Evolutionary conservation across 2,329 filamentous ascomycete species (phyloP).

Genomic region (Fusarium pseudocircinatum): DNA sequence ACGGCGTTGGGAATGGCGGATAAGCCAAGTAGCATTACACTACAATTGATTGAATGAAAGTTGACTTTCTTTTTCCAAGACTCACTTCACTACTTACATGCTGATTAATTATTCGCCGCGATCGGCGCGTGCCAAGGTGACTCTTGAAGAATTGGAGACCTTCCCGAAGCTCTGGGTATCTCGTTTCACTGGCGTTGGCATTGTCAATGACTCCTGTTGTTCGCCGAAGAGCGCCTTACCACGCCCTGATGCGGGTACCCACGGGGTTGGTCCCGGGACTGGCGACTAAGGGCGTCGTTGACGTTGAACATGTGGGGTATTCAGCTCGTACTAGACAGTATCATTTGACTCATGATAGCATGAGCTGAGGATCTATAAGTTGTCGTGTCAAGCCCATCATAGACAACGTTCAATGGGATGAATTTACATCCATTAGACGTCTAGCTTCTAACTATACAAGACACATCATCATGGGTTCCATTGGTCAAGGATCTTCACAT

Average conservation of each 20-base stretch:
- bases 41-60: slow-evolving; percentile 9
- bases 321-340: background rate
- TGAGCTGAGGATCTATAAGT: slow-evolving; percentile 15
- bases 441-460: background rate
- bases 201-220: slow-evolving; percentile 6
- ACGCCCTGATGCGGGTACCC: slow-evolving; percentile 25
- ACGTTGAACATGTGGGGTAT: slow-evolving; percentile 38
- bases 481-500: slow-evolving; percentile 19
- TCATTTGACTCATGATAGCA: slow-evolving; percentile 27
- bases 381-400: background rate
- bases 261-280: slow-evolving; percentile 3
- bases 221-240: background rate
- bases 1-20: slow-evolving; percentile 32
- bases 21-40: slow-evolving; percentile 7
- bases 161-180: background rate
- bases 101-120: background rate
- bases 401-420: background rate
- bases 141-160: background rate
- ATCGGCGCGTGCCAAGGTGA: background rate
- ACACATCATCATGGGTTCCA: slow-evolving; percentile 34
- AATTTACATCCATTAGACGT: background rate
- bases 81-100: background rate
- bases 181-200: background rate
- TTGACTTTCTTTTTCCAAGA: background rate
- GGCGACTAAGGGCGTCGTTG: slow-evolving; percentile 37